phyloP scores from a whole-genome alignment of 768 basidiomycete genomes.

The Tricholoma terreum region DNA sequence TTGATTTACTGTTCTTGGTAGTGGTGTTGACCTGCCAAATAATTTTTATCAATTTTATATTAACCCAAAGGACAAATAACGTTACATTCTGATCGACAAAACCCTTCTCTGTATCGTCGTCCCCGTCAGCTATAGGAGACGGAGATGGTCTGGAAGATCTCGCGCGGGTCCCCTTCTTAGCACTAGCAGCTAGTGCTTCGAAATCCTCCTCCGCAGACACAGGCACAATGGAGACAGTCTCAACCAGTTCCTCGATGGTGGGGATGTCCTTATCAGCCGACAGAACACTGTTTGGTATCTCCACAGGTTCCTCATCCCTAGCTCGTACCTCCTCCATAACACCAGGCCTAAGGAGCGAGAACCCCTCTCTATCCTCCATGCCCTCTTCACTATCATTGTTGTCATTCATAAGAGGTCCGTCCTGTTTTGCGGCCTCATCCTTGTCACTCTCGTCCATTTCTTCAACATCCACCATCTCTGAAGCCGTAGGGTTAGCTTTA shows the following conservation, averaged over 20 bases:
- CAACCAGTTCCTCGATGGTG: background rate
- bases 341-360: slow-evolving; percentile 21
- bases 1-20: background rate
- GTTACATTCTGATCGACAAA: background rate
- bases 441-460: slow-evolving; percentile 18
- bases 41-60: background rate
- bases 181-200: background rate
- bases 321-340: slow-evolving; percentile 12
- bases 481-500: background rate
- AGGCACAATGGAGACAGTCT: background rate
- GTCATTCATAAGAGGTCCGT: background rate
- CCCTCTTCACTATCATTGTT: background rate
- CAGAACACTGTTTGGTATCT: background rate
- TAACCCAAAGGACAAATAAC: background rate
- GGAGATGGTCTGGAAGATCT: slow-evolving; percentile 4
- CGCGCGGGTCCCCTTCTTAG: slow-evolving; percentile 8
- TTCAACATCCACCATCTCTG: slow-evolving; percentile 18
- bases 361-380: slow-evolving; percentile 3
- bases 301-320: slow-evolving; percentile 7
- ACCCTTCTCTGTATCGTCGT: background rate
- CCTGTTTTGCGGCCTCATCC: slow-evolving; percentile 1
- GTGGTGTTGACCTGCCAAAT: background rate
- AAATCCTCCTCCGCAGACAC: background rate
- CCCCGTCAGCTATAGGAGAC: background rate
- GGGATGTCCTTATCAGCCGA: background rate